phyloP scores from a whole-genome alignment of 2,329 filamentous ascomycete genomes.

The Colletotrichum endophyticum region DNA sequence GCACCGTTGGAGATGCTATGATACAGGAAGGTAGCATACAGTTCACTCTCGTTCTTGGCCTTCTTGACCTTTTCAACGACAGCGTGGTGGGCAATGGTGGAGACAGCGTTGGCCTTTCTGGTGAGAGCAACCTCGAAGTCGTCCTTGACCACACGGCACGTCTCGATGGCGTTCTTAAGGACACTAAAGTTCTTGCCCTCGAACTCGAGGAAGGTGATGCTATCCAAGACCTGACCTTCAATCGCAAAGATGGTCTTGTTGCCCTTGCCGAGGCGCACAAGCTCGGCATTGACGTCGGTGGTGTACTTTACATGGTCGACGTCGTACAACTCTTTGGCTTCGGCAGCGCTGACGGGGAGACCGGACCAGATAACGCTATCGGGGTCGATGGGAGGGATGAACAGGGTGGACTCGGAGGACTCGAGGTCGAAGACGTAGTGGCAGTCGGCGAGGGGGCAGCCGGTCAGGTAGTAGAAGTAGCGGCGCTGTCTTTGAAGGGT shows the following conservation, averaged over 20 bases:
- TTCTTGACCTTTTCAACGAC: constrained; percentile 65
- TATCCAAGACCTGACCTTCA: constrained; percentile 74
- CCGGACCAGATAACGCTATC: constrained; percentile 94
- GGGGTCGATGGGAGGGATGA: constrained; percentile 88
- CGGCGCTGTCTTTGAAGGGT: constrained; percentile 72
- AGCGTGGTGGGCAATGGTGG: constrained; percentile 68
- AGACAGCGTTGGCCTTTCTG: constrained; percentile 73
- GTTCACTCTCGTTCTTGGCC: constrained; percentile 79
- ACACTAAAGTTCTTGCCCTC: constrained; percentile 54
- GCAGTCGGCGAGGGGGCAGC: constrained; percentile 80
- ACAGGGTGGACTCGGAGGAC: constrained; percentile 77
- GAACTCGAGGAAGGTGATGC: constrained; percentile 69
- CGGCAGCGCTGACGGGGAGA: constrained; percentile 76
- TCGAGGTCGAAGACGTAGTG: constrained; percentile 82
- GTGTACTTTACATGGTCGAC: constrained; percentile 79
- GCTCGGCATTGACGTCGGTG: constrained; percentile 76
- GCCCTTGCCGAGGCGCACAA: constrained; percentile 56
- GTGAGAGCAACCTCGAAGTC: constrained; percentile 77
- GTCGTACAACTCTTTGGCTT: constrained; percentile 80
- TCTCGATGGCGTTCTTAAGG: constrained; percentile 68
- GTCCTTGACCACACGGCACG: constrained; percentile 74
- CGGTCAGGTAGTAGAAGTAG: constrained; percentile 94
- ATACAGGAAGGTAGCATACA: constrained; percentile 82
- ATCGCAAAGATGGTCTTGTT: constrained; percentile 74
- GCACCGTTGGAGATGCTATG: constrained; percentile 77